These are phyloP conservation scores for Spergularia bocconei DNA, from an alignment of 148 eudicot species.

Conservation along the genomic window DNA sequence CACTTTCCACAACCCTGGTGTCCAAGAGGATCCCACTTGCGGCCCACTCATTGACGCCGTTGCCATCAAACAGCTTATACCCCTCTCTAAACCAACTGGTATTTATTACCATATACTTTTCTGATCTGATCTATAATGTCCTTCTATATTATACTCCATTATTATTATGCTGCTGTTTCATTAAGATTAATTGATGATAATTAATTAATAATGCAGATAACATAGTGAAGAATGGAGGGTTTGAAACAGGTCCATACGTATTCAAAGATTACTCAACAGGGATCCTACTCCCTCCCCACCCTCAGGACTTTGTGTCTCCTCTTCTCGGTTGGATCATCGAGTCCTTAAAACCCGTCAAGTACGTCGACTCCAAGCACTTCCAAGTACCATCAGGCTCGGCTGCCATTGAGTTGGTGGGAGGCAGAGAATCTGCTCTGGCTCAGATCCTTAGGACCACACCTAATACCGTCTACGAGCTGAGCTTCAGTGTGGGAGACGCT, in stretches of 20 bases:
- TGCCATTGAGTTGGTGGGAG: slow-evolving; percentile 64
- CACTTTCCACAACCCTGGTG: slow-evolving; percentile 63
- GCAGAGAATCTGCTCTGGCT: slow-evolving; percentile 70
- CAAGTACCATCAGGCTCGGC: slow-evolving; percentile 51
- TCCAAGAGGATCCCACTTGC: slow-evolving; percentile 72
- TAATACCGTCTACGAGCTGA: slow-evolving; percentile 30
- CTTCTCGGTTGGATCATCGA: slow-evolving; percentile 73
- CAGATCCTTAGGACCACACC: slow-evolving; percentile 41
- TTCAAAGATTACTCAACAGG: slow-evolving; percentile 73
- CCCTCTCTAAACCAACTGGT: slow-evolving; percentile 39
- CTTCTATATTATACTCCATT: too few species aligned
- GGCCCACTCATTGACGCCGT: slow-evolving; percentile 76
- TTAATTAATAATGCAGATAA: slow-evolving; percentile 20
- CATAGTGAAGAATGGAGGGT: slow-evolving; percentile 72
- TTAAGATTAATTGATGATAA: too few species aligned
- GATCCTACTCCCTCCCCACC: slow-evolving; percentile 63
- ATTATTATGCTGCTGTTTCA: too few species aligned
- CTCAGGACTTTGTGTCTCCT: slow-evolving; percentile 49
- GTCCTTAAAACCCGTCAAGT: slow-evolving; percentile 73
- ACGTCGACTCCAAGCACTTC: slow-evolving; percentile 68
- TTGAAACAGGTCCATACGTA: slow-evolving; percentile 69
- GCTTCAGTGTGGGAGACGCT: slow-evolving; percentile 41
- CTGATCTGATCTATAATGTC: too few species aligned
- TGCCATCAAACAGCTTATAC: slow-evolving; percentile 55
- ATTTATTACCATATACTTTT: too few species aligned